Evolutionary conservation across 371 early-diverging fungal species (phyloP).

Genomic region (Parasitella parasitica): DNA sequence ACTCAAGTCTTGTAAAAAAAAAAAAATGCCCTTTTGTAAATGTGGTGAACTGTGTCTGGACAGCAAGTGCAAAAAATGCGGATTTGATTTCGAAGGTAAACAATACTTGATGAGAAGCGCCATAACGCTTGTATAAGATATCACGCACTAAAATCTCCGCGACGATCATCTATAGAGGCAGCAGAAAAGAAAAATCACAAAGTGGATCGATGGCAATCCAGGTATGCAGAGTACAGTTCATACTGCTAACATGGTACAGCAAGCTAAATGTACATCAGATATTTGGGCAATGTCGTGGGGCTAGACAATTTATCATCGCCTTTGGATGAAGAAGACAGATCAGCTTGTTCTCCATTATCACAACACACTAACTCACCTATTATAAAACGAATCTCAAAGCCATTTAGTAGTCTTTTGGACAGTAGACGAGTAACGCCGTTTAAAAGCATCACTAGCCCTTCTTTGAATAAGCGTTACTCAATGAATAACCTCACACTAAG

Average conservation of each 20-base stretch:
- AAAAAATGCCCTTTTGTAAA: constrained; percentile 37
- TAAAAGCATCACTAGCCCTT: background rate
- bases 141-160: background rate
- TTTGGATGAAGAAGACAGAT: background rate
- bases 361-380: constrained; percentile 4
- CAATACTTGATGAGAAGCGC: too few species aligned
- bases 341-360: constrained; percentile 1
- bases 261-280: background rate
- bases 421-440: background rate
- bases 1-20: background rate
- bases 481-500: background rate
- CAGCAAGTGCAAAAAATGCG: constrained; percentile 36
- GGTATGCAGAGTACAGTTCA: background rate
- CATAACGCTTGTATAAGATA: too few species aligned
- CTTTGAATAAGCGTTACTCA: background rate
- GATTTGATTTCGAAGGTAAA: constrained; percentile 9
- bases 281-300: constrained; percentile 14
- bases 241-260: too few species aligned
- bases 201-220: constrained; percentile 24
- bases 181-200: background rate
- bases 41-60: constrained; percentile 39
- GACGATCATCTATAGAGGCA: too few species aligned
- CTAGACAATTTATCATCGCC: constrained; percentile 1
- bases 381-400: constrained; percentile 4
- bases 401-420: constrained; percentile 10